These are phyloP conservation scores for Fraxinus sp. DNA, from an alignment of 305 asterid species.

Conservation along the genomic window DNA sequence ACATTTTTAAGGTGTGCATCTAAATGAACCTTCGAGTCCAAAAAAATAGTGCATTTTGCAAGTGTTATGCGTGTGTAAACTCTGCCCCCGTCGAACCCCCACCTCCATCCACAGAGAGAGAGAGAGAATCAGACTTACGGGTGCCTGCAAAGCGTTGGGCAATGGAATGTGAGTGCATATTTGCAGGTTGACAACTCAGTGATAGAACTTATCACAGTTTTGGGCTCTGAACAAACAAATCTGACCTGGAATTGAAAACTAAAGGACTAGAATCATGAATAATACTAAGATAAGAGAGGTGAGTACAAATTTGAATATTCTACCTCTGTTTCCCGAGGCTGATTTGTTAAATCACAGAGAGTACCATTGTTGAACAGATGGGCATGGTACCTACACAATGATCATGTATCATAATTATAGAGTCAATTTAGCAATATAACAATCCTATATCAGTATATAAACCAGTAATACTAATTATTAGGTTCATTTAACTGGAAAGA, in stretches of 20 bases:
- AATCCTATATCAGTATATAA: slow-evolving; percentile 3
- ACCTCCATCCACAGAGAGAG: not conserved
- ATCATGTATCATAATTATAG: slow-evolving; percentile 6
- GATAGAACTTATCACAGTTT: slow-evolving; percentile 92
- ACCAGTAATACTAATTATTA: not conserved
- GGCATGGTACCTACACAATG: slow-evolving; percentile 75
- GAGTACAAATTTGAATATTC: slow-evolving; percentile 16
- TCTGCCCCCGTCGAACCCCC: not conserved
- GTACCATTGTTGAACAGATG: slow-evolving; percentile 89
- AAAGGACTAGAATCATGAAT: slow-evolving; percentile 24
- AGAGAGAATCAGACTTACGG: slow-evolving; percentile 60
- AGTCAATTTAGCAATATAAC: not conserved
- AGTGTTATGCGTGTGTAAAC: not conserved
- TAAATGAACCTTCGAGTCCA: not conserved
- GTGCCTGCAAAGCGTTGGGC: slow-evolving; percentile 95
- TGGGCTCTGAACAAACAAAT: slow-evolving; percentile 89
- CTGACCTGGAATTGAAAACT: slow-evolving; percentile 67
- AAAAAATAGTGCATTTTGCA: not conserved
- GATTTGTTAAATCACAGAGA: slow-evolving; percentile 81
- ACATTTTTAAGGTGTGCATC: not conserved
- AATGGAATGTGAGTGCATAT: slow-evolving; percentile 89
- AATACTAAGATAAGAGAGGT: slow-evolving; percentile 16
- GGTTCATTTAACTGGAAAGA: not conserved
- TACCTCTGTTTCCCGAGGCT: slow-evolving; percentile 95
- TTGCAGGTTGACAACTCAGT: slow-evolving; percentile 96